These are phyloP conservation scores for Beauveria scarabaeidicola DNA, from an alignment of 2,329 filamentous ascomycete species.

Conservation along the genomic window DNA sequence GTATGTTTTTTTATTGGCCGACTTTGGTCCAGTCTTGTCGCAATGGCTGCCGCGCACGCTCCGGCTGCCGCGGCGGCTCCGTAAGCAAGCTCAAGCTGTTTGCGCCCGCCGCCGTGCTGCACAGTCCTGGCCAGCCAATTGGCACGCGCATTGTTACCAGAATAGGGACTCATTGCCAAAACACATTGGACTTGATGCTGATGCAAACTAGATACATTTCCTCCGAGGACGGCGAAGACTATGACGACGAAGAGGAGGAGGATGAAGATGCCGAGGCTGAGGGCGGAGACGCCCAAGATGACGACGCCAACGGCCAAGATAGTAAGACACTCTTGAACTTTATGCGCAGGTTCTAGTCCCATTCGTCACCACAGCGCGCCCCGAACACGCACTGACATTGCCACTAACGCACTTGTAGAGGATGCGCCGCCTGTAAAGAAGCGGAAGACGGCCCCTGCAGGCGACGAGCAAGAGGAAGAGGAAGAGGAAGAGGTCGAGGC, in stretches of 20 bases:
- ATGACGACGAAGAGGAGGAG: slow-evolving; percentile 32
- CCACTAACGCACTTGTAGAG: slow-evolving; percentile 16
- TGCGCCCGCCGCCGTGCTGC: neutral
- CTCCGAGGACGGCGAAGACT: slow-evolving; percentile 32
- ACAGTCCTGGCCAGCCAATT: neutral
- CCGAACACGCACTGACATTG: slow-evolving; percentile 1
- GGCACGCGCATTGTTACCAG: neutral
- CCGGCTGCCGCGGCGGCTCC: neutral
- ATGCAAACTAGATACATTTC: slow-evolving; percentile 25
- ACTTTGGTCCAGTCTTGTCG: neutral
- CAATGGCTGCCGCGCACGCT: slow-evolving; percentile 3
- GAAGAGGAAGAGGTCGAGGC: slow-evolving; percentile 18
- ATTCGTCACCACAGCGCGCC: neutral
- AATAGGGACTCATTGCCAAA: neutral
- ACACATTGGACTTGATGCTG: neutral
- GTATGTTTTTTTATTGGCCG: slow-evolving; percentile 29
- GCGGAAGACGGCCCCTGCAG: slow-evolving; percentile 35
- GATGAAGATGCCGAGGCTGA: slow-evolving; percentile 30
- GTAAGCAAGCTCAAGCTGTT: neutral
- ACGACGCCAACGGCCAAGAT: slow-evolving; percentile 20
- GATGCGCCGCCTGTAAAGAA: slow-evolving; percentile 42
- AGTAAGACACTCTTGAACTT: slow-evolving; percentile 20
- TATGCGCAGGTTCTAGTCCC: neutral
- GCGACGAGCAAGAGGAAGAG: slow-evolving; percentile 26
- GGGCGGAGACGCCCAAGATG: slow-evolving; percentile 23